Base-by-base conservation (phyloP, 176 grass and related monocot species). In the Lolium multiflorum region DNA sequence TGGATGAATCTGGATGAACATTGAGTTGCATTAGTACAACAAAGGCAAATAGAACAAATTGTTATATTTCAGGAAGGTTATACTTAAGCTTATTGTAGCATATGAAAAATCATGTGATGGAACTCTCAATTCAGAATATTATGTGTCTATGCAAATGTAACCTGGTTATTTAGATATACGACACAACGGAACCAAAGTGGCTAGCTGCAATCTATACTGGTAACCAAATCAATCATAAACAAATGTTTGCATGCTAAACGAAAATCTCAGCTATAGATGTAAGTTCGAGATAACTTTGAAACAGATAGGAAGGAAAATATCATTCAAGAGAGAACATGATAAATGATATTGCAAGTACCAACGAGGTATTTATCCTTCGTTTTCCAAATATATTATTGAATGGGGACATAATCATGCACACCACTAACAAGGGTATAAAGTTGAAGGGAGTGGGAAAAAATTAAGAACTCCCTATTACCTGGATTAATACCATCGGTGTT, bases 401-500 rank as follows among this genome's bases (percentile, higher is more conserved):
- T 43, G 41, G 24, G 24, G 20, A 48, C 31, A 47, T 60, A 78
- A 83, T 55, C 38, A 68, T 6, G 54, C 52, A 61, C 35, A 8
- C 49, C 41, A 70, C 20, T 62, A 64, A 62, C 57, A 9, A 51
- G 11, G 51, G 31, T 35, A 46, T 54, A 47, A 43, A 74, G 5
- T 81, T 51, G 10, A 68, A 76, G 31, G 7, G 60, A 47, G 47
- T 9, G 61, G 49, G 2, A 13, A 84, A 84, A 4, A 56, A 65
- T 46, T 70, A 37, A 74, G 55, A 71, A 65, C 9, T 44, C 65
- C 37, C 12, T 46, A 60, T 66, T 94, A 99, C 97, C 97, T 96
- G 92, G 97, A 91, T 91, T 74, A 56, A 99, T 88, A 43, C 93
- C 97, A 17, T 96, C 92, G 0, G 97, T 99, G 51, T 99, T 99